Evolutionary conservation across 208 protist species (phyloP).

Genomic region (Leishmania tarentolae): DNA sequence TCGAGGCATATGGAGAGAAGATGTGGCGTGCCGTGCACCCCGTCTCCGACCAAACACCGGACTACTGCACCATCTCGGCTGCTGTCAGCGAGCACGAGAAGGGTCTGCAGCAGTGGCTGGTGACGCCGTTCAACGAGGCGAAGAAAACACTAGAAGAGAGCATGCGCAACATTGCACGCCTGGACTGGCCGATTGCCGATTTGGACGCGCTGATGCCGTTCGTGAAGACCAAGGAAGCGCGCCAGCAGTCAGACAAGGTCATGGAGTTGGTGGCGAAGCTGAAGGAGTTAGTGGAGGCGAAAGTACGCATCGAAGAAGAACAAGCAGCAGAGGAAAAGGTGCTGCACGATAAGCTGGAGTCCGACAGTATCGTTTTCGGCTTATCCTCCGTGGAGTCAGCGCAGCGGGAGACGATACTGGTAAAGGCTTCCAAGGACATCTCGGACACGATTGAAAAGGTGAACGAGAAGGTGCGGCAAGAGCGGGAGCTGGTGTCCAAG

Average conservation of each 20-base stretch:
- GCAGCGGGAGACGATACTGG: constrained; percentile 60
- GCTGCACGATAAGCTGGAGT: constrained; percentile 69
- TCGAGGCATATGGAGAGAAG: constrained; percentile 69
- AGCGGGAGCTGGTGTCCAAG: constrained; percentile 38
- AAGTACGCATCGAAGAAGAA: constrained; percentile 38
- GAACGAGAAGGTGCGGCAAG: constrained; percentile 47
- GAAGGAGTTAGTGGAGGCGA: constrained; percentile 53
- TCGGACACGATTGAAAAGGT: constrained; percentile 62
- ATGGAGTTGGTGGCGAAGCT: constrained; percentile 51
- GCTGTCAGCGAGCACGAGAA: constrained; percentile 62
- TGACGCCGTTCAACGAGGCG: constrained; percentile 46
- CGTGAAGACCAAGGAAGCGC: constrained; percentile 63
- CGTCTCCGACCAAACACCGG: constrained; percentile 42
- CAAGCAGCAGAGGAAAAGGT: constrained; percentile 42
- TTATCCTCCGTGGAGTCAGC: constrained; percentile 64
- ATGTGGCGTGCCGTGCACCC: constrained; percentile 74
- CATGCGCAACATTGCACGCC: constrained; percentile 60
- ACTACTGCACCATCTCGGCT: constrained; percentile 55
- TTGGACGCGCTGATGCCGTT: constrained; percentile 87
- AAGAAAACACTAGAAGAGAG: constrained; percentile 52
- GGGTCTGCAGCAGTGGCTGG: constrained; percentile 47
- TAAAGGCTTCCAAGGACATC: constrained; percentile 50
- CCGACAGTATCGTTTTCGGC: constrained; percentile 64
- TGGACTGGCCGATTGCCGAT: constrained; percentile 75
- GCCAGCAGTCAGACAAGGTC: constrained; percentile 61